Percentiles rank a stretch among this genome's conserved stretches.
phyloP scores from a whole-genome alignment of 306 rosid genomes.

The Ziziphus jujuba region DNA sequence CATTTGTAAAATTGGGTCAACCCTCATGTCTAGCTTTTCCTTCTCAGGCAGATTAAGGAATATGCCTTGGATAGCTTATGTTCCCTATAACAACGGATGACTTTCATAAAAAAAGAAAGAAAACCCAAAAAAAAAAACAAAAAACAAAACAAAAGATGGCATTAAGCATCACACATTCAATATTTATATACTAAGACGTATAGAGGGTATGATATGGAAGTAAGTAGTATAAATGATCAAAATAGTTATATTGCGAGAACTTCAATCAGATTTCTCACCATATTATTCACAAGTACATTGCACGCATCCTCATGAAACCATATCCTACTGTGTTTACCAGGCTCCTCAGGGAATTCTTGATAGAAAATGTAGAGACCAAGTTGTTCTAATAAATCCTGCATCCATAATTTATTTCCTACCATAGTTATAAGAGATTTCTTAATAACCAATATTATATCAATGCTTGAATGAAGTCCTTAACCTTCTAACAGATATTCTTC shows the following conservation, averaged over 20 bases:
- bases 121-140: no score
- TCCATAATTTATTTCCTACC: neutral
- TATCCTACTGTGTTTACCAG: constrained; percentile 37
- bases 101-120: no score
- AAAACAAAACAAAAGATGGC: no score
- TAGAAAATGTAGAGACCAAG: constrained; percentile 33
- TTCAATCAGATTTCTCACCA: neutral
- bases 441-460: constrained; percentile 11
- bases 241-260: neutral
- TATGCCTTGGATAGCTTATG: neutral
- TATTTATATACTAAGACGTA: neutral
- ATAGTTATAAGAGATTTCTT: constrained; percentile 28
- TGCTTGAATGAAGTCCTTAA: neutral
- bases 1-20: constrained; percentile 21
- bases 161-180: no score
- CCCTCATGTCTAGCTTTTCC: constrained; percentile 2
- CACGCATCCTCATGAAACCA: constrained; percentile 13
- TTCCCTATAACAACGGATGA: constrained; percentile 3
- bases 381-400: constrained; percentile 35
- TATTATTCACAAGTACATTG: constrained; percentile 6
- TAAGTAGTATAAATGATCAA: neutral
- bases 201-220: no score
- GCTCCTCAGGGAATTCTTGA: constrained; percentile 1
- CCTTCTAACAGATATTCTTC: neutral
- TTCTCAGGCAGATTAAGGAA: neutral